phyloP scores from a whole-genome alignment of 345 rosid genomes.

The Corymbia maculata region DNA sequence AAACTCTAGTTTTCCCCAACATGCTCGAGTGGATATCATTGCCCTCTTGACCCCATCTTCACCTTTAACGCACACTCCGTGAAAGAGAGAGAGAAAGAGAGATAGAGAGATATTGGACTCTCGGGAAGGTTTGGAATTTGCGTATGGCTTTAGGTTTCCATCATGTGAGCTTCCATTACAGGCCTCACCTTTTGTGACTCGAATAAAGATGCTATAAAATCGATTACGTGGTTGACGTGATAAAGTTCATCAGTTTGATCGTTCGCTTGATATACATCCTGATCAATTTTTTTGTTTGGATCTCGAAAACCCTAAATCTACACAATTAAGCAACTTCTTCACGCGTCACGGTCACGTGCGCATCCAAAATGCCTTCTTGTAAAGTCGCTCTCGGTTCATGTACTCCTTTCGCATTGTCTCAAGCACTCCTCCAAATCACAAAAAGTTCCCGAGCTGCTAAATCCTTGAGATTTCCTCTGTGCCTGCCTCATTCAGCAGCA shows the following conservation, averaged over 20 bases:
- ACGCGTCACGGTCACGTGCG: fast-evolving
- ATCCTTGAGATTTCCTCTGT: background rate
- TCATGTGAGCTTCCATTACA: background rate
- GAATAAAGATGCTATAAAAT: background rate
- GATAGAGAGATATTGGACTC: background rate
- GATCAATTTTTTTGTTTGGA: background rate
- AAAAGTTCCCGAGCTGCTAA: background rate
- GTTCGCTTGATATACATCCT: background rate
- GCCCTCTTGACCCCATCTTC: constrained; percentile 22
- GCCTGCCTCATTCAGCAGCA: background rate
- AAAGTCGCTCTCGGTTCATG: background rate
- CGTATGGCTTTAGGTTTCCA: background rate
- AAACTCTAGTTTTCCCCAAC: constrained; percentile 2
- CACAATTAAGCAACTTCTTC: background rate
- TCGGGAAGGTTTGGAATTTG: background rate
- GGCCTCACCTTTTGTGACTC: background rate
- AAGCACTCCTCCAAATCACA: background rate
- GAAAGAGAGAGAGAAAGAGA: background rate
- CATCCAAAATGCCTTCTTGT: background rate
- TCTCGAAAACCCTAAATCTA: background rate
- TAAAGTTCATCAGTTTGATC: background rate
- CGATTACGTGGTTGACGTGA: background rate
- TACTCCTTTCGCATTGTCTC: background rate
- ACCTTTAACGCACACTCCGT: background rate
- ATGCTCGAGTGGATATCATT: constrained; percentile 34